Evolutionary conservation across 2,329 filamentous ascomycete species (phyloP), one percentile per base, ranked within the genome.

Genomic region (Claviceps arundinis): DNA sequence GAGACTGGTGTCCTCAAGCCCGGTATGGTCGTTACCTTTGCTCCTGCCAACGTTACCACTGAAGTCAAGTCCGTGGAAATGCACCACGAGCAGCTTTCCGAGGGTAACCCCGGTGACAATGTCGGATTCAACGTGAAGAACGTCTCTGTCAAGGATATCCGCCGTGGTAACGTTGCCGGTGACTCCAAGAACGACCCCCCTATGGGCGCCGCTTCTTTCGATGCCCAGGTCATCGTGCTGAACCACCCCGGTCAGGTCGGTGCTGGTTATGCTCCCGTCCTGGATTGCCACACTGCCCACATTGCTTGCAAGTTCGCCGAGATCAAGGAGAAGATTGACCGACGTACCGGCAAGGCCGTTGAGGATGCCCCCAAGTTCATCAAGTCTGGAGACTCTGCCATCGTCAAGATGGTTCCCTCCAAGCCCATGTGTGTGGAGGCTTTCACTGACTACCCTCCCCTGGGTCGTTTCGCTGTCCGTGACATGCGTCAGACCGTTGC

Each of bases 61-160:
- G 93, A 98, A 88, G 93, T 97, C 84, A 98, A 98, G 89, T 97
- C 91, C 76, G 93, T 98, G 69, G 93, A 98, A 82, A 98, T 98
- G 93, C 91, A 96, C 85, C 91, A 97, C 89, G 89, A 96, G 82
- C 90, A 96, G 86, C 90, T 98, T 65, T 58, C 73, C 62, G 85
- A 95, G 83, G 93, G 93, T 87, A 70, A 87, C 63, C 93, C 93
- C 70, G 93, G 93, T 85, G 93, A 98, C 88, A 98, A 98, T 82
- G 93, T 98, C 74, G 93, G 93, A 68, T 98, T 98, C 90, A 98
- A 98, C 88, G 91, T 98, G 80, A 98, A 98, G 90, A 98, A 98
- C 93, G 93, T 98, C 70, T 97, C 93, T 76, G 93, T 98, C 80
- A 98, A 98, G 90, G 93, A 98, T 75, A 95, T 98, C 72, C 93